Conservation (phyloP, 345 rosid species). For the Ailanthus altissimus region DNA sequence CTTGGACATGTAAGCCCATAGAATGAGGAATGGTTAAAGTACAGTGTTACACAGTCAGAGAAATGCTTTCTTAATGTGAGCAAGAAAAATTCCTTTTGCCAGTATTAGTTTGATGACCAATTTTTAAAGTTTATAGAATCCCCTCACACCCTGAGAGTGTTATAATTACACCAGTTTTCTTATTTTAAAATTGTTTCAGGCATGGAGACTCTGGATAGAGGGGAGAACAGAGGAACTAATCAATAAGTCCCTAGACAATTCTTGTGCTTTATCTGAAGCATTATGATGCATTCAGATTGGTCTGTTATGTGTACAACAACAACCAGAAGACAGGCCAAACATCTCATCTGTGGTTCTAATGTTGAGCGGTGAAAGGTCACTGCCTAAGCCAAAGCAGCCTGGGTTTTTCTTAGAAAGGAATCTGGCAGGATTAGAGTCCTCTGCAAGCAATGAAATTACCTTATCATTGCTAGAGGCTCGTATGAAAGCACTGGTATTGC, state of each 20-base stretch:
- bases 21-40: not conserved
- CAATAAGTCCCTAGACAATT: not conserved
- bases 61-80: no score
- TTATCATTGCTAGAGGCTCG: constrained; percentile 23
- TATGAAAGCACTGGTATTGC: not conserved
- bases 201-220: constrained; percentile 33
- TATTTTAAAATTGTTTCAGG: constrained; percentile 23
- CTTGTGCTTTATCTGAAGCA: not conserved
- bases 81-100: no score
- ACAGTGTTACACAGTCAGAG: no score
- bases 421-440: constrained; percentile 14
- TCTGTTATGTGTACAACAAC: constrained; percentile 31
- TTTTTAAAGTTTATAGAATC: not conserved
- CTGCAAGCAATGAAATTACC: constrained; percentile 23
- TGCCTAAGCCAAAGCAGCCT: constrained; percentile 34
- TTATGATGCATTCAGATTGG: constrained; percentile 24
- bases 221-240: constrained; percentile 27
- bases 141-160: not conserved
- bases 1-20: constrained; percentile 29
- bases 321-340: constrained; percentile 34
- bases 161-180: no score
- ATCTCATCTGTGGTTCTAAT: constrained; percentile 34
- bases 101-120: no score
- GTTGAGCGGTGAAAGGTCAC: constrained; percentile 28
- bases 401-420: constrained; percentile 35